Conservation (phyloP, 1,139 yeast genomes). For the Blastobotrys malaysiensis region DNA sequence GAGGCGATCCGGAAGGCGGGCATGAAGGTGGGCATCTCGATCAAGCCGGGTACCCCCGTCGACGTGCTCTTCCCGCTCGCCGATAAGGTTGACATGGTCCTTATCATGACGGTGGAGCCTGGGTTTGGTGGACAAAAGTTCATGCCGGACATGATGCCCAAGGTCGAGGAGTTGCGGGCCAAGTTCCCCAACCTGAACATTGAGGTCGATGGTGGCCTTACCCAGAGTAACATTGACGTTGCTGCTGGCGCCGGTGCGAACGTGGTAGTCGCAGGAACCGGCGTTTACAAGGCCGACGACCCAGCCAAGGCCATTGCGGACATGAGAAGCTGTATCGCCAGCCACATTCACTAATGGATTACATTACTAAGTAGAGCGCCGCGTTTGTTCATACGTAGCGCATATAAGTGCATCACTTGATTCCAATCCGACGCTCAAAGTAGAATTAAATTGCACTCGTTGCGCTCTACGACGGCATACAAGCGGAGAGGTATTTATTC, state of each 20-base stretch:
- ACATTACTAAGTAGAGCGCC: no score
- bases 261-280: slow-evolving; percentile 96
- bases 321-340: slow-evolving; percentile 43
- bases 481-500: no score
- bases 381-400: no score
- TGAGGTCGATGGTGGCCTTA: slow-evolving; percentile 97
- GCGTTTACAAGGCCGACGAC: slow-evolving; percentile 78
- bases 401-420: no score
- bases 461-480: no score
- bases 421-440: no score
- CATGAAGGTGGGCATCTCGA: slow-evolving; percentile 92
- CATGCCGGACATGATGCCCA: slow-evolving; percentile 95
- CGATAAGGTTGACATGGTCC: slow-evolving; percentile 80
- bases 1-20: slow-evolving; percentile 70
- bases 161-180: slow-evolving; percentile 69
- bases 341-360: neutral
- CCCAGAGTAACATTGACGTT: slow-evolving; percentile 69
- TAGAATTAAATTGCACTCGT: no score
- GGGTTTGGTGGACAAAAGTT: slow-evolving; percentile 98
- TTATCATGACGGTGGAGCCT: slow-evolving; percentile 98
- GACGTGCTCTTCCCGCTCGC: slow-evolving; percentile 75
- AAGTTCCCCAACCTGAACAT: slow-evolving; percentile 76
- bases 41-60: slow-evolving; percentile 91
- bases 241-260: slow-evolving; percentile 97
- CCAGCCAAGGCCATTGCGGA: slow-evolving; percentile 67